Evolutionary conservation across 1,284 basidiomycete species (phyloP), one percentile per base, ranked within the genome.

Genomic region (Malassezia equina): DNA sequence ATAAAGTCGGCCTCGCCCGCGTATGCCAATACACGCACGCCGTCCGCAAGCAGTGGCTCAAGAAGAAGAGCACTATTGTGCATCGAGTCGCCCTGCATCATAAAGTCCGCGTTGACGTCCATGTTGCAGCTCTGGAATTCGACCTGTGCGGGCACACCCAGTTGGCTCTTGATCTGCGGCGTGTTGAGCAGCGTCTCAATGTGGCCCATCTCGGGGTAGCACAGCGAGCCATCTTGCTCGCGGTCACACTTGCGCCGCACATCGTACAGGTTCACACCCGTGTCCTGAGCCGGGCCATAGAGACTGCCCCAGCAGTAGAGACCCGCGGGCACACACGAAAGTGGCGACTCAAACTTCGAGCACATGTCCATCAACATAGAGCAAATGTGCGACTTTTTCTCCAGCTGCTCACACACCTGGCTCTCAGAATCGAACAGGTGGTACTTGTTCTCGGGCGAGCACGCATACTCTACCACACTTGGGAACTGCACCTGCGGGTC

Each of bases 1-100:
- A 76, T 84, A 78, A 85, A 83, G 75, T 90, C 89, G 79, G 85
- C 83, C 66, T 86, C 84, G 23, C 86, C 88, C 52, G 86, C 86
- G 67, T 90, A 90, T 32, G 89, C 83, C 34, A 90, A 77, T 31
- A 91, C 77, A 52, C 86, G 78, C 47, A 90, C 78, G 39, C 86
- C 86, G 56, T 82, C 81, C 52, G 86, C 81, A 51, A 91, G 79
- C 7, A 93, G 78, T 41, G 83, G 81, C 13, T 86, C 83, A 11
- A 93, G 78, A 6, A 90, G 78, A 17, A 76, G 76, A 6, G 86
- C 85, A 41, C 83, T 82, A 75, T 90, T 84, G 74, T 84, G 85
- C 81, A 84, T 83, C 12, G 81, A 82, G 67, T 90, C 86, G 23
- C 86, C 86, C 63, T 85, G 83, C 63, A 81, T 75, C 59, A 82